Conservation (phyloP, 257 asterid species). For the Solanum dulcamara region DNA sequence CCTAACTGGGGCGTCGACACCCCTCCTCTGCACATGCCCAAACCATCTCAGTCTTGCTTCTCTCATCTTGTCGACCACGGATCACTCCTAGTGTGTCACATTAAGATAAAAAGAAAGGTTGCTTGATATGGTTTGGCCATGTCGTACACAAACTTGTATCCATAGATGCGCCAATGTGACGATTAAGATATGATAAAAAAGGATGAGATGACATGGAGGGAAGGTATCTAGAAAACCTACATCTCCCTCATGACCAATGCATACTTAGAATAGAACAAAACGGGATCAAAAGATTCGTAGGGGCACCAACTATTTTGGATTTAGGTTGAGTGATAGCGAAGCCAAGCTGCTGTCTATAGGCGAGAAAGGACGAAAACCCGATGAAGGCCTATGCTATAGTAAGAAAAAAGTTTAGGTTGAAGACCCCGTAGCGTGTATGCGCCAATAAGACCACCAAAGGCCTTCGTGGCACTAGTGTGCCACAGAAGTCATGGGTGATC, state of each 20-base stretch:
- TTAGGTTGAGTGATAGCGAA: neutral
- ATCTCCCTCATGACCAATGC: neutral
- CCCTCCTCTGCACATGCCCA: too few relatives aligned
- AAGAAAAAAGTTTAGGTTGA: neutral
- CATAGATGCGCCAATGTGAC: neutral
- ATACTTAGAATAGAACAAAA: neutral
- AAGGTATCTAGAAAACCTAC: neutral
- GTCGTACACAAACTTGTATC: neutral
- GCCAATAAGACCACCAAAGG: neutral
- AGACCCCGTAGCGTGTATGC: neutral
- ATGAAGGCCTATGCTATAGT: neutral
- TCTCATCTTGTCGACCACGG: too few relatives aligned
- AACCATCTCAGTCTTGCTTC: too few relatives aligned
- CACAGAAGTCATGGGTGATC: neutral
- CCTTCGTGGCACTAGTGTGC: neutral
- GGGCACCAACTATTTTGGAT: neutral
- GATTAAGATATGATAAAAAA: neutral
- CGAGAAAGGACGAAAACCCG: neutral
- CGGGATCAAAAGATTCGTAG: neutral
- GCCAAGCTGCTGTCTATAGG: neutral
- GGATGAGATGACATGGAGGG: neutral
- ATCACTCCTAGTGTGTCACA: too few relatives aligned
- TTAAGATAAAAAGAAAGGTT: neutral
- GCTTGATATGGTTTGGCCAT: neutral
- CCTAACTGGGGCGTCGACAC: too few relatives aligned